Percentiles rank a stretch among this genome's conserved stretches.
phyloP scores from a whole-genome alignment of 441 rosid species.

The Biscutella laevigata region DNA sequence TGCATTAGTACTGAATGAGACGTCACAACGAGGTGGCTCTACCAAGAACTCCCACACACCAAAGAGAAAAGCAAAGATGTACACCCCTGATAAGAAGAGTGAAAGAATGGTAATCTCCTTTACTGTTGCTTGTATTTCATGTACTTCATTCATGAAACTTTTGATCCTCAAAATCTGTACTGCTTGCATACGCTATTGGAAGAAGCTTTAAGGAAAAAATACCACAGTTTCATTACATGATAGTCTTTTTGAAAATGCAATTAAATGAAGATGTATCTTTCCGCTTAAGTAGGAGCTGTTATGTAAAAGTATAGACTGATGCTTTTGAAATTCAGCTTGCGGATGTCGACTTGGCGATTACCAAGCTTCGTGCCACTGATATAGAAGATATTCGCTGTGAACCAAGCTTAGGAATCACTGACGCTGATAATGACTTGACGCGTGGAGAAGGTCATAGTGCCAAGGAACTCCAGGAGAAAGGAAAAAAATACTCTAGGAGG shows the following conservation, averaged over 20 bases:
- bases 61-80: constrained; percentile 32
- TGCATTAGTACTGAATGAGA: constrained; percentile 44
- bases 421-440: constrained; percentile 37
- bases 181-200: background rate
- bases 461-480: constrained; percentile 29
- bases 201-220: background rate
- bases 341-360: constrained; percentile 49
- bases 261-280: background rate
- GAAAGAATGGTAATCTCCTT: constrained; percentile 35
- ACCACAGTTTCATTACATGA: background rate
- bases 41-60: constrained; percentile 40
- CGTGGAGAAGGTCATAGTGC: constrained; percentile 34
- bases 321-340: constrained; percentile 38
- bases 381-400: constrained; percentile 54
- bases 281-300: constrained; percentile 1
- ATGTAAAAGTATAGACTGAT: constrained; percentile 13
- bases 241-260: background rate
- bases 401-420: constrained; percentile 53
- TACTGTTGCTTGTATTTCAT: constrained; percentile 11
- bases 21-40: constrained; percentile 48
- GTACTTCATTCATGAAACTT: constrained; percentile 7
- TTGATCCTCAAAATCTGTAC: background rate
- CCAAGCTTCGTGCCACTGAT: constrained; percentile 55
- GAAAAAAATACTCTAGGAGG: constrained; percentile 32
- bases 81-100: constrained; percentile 31